Evolutionary conservation across 164 flowering plant genomes (phyloP), one percentile per base, ranked within the genome.

Genomic region (Aristolochia californica): DNA sequence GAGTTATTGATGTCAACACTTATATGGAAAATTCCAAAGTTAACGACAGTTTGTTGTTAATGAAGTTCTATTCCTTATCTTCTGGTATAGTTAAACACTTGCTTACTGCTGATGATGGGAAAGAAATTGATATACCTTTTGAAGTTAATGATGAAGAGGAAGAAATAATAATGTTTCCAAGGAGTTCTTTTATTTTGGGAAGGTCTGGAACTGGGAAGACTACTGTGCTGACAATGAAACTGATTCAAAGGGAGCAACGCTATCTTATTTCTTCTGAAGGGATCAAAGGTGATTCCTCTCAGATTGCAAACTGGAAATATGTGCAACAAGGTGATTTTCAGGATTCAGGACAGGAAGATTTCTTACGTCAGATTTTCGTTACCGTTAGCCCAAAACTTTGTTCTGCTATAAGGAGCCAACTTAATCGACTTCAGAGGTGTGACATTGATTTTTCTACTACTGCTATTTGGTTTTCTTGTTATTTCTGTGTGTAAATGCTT

Each of bases 121-220:
- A 57, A 65, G 88, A 83, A 66, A 27, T 84, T 58, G 87, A 84
- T 58, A 78, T 87, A 13, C 97, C 95, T n/a, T 84, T 89, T 70
- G 97, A 86, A 66, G 83, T 84, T 25, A 84, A 84, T 2, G 81
- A 84, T 57, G 70, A 78, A 51, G 82, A 89, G 58, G 27, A 38
- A 48, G 83, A 87, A 60, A 80, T 87, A 21, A 83, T 89, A 53
- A 59, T 58, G 13, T 82, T 63, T 38, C 72, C 61, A 9, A 66
- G 59, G 58, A 89, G 83, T 61, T 61, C 78, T 21, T 89, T 89
- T 55, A 74, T 89, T 21, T 65, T 87, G 23, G 97, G 97, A 50
- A 70, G 97, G 49, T 89, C 97, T 0, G 95, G 97, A 8, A 89
- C 97, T 1, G 97, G 97, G 45, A 89, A 89, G 63, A 89, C 97